Conservation (phyloP, 257 asterid species). For the Petunia secreta region DNA sequence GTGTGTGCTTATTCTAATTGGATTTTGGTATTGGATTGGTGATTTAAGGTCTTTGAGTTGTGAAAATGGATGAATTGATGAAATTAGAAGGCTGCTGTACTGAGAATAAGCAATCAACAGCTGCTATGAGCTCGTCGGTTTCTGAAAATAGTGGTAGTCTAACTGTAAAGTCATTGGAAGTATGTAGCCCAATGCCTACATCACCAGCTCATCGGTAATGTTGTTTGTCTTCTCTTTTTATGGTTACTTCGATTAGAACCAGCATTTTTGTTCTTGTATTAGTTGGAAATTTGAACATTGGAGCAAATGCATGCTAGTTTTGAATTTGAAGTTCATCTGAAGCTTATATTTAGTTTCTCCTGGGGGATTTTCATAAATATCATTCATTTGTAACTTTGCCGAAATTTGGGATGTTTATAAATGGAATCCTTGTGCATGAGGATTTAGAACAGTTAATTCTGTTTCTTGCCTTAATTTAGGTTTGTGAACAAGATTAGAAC, state of each 20-base stretch:
- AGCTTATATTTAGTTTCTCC: background rate
- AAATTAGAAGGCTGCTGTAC: slow-evolving; percentile 54
- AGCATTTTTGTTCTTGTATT: background rate
- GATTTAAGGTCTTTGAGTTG: slow-evolving; percentile 41
- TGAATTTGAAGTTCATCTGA: background rate
- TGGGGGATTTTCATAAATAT: background rate
- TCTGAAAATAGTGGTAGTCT: slow-evolving; percentile 75
- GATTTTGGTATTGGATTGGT: slow-evolving; percentile 24
- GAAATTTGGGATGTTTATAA: background rate
- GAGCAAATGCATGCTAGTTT: background rate
- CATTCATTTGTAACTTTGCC: background rate
- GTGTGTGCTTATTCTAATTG: slow-evolving; percentile 31
- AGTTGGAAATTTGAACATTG: background rate
- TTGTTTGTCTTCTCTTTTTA: background rate
- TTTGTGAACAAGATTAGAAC: background rate
- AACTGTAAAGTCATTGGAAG: slow-evolving; percentile 60
- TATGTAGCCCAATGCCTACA: slow-evolving; percentile 66
- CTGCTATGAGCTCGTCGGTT: slow-evolving; percentile 79
- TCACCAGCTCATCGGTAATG: slow-evolving; percentile 82
- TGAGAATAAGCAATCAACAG: slow-evolving; percentile 69
- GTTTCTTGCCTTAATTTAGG: background rate
- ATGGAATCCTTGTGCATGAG: background rate
- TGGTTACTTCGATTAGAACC: background rate
- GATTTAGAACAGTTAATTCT: background rate
- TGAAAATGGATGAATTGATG: slow-evolving; percentile 64